phyloP scores from a whole-genome alignment of 1,139 yeast species.

The Hyphopichia pseudoburtonii region DNA sequence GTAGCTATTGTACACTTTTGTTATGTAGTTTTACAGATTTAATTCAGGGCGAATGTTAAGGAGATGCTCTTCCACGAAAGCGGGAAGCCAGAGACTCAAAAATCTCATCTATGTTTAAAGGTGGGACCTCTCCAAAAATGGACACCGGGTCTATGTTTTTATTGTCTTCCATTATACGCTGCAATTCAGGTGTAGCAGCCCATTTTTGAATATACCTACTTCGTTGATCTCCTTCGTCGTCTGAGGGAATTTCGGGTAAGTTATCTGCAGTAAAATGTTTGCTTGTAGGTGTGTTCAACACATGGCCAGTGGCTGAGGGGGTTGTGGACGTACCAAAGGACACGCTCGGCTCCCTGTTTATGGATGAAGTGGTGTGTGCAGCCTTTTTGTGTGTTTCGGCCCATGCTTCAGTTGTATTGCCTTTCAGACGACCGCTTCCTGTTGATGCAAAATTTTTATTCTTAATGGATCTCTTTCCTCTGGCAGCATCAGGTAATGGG shows the following conservation, averaged over 20 bases:
- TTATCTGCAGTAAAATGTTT: slow-evolving; percentile 15
- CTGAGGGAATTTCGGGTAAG: slow-evolving; percentile 51
- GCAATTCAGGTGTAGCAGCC: slow-evolving; percentile 70
- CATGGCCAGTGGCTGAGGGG: background rate
- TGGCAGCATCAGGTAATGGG: slow-evolving; percentile 37
- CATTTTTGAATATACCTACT: slow-evolving; percentile 55
- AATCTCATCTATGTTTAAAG: slow-evolving; percentile 66
- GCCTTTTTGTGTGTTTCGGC: too few relatives aligned
- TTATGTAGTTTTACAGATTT: slow-evolving; percentile 15
- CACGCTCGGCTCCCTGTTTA: too few relatives aligned
- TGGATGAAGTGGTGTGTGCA: too few relatives aligned
- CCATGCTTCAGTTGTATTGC: background rate
- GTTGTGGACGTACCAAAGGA: too few relatives aligned
- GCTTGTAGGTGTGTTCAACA: slow-evolving; percentile 10
- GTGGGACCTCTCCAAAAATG: slow-evolving; percentile 78
- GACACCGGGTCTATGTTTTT: slow-evolving; percentile 64
- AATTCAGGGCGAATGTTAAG: slow-evolving; percentile 27
- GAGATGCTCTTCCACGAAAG: slow-evolving; percentile 59
- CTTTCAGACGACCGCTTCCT: background rate
- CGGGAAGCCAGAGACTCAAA: slow-evolving; percentile 52
- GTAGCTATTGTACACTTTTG: slow-evolving; percentile 47
- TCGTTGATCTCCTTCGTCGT: slow-evolving; percentile 58
- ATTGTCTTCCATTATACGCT: slow-evolving; percentile 54
- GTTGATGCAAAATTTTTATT: slow-evolving; percentile 1
- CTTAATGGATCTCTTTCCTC: slow-evolving; percentile 19